A percentile compares a stretch with the other conserved stretches of the same genome.
Evolutionary conservation across 257 asterid species (phyloP).

Genomic region (Jaltomata sinuosa): DNA sequence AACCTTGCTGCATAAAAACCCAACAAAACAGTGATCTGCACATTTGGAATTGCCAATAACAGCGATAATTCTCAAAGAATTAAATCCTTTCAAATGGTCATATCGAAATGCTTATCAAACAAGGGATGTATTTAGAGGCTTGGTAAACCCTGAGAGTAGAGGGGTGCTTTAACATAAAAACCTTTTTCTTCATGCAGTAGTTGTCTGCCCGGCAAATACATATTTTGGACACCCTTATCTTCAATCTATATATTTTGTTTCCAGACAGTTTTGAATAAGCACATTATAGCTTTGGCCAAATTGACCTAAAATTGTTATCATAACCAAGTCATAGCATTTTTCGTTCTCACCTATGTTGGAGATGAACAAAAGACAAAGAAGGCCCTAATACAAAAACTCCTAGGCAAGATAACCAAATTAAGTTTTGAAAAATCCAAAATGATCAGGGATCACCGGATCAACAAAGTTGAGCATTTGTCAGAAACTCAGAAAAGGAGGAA

Average conservation of each 20-base stretch:
- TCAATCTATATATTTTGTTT: background rate
- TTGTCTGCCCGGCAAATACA: background rate
- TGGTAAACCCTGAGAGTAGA: background rate
- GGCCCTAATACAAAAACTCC: background rate
- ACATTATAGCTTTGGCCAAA: background rate
- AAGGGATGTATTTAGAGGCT: background rate
- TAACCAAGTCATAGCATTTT: background rate
- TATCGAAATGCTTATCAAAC: background rate
- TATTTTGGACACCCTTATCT: background rate
- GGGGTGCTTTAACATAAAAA: background rate
- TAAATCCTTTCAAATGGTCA: background rate
- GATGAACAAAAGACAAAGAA: background rate
- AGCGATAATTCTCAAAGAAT: background rate
- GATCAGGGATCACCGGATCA: background rate
- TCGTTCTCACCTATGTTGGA: background rate
- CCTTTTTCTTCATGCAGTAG: background rate
- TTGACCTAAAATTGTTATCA: background rate
- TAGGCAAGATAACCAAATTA: background rate
- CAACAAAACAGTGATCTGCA: background rate
- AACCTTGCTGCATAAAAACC: background rate
- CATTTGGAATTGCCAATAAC: background rate
- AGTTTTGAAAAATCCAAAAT: background rate
- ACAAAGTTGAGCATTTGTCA: background rate
- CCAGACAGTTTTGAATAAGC: background rate
- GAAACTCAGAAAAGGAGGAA: background rate